Evolutionary conservation across 1,284 basidiomycete genomes (phyloP), one percentile per base, ranked within the genome.

Genomic region (Pulchroboletus neoregius): DNA sequence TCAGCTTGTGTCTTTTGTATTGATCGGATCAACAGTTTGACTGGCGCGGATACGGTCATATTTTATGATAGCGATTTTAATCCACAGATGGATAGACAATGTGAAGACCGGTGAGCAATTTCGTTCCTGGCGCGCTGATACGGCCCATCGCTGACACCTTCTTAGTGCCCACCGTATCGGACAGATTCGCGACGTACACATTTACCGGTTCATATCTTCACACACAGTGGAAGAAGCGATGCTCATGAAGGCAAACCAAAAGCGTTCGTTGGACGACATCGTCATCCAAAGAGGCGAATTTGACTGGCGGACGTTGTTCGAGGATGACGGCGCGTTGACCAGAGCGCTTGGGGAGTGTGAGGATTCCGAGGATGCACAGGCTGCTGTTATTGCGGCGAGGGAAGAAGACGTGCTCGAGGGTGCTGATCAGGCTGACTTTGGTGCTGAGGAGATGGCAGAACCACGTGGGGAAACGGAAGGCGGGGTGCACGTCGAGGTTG

Each of bases 21-120:
- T 54, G 32, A 56, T 45, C 7, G 27, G 11, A 16, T 33, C 11
- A 27, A n/a, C 59, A 91, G 87, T 61, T 69, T 94, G 48, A 94
- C 94, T 8, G 94, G 94, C n/a, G 94, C 94, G 13, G 93, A 97
- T 64, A 96, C 93, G 0, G 94, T 98, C 55, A 79, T 97, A 43
- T 95, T 94, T 68, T 97, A 96, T 64, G 94, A 98, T 64, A 91
- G 91, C 46, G 95, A 98, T 67, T 98, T 96, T 76, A 97, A 97
- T 60, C 94, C 94, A 0, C 93, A 95, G 54, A 96, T 97, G 87
- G 94, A 98, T 64, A 78, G 87, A 44, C 94, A 98, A 67, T 97
- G 94, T 67, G 94, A 97, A 73, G 94, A 98, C 68, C 81, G 94
- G 78, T 87, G 63, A 51, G 76, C 58, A 13, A 6, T 24, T 24